Evolutionary conservation across 768 basidiomycete species (phyloP).

Genomic region (Mycena latifolia): DNA sequence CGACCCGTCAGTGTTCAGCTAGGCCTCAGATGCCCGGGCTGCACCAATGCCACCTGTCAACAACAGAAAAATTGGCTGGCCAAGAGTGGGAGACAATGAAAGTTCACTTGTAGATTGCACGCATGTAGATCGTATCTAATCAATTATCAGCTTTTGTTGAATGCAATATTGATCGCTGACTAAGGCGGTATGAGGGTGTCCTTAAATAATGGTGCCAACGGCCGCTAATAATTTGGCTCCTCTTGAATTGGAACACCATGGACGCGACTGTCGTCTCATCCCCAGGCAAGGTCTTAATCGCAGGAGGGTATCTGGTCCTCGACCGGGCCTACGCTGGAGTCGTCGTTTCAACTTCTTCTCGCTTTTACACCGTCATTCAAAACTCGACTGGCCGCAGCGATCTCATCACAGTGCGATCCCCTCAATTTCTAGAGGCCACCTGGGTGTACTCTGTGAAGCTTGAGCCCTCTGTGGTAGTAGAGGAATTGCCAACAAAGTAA

Average conservation of each 20-base stretch:
- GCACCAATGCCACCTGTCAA: constrained; percentile 89
- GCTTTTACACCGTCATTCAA: constrained; percentile 89
- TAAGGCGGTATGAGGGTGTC: too few species aligned
- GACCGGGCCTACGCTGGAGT: constrained; percentile 88
- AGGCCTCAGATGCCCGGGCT: constrained; percentile 92
- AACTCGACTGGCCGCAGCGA: constrained; percentile 45
- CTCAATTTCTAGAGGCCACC: constrained; percentile 86
- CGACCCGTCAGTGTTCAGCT: constrained; percentile 85
- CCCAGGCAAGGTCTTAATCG: constrained; percentile 94
- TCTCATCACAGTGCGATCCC: constrained; percentile 83
- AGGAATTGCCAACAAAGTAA: constrained; percentile 55
- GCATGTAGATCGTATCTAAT: too few species aligned
- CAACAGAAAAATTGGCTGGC: constrained; percentile 93
- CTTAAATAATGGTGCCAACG: not conserved
- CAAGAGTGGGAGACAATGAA: constrained; percentile 65
- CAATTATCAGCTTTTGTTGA: too few species aligned
- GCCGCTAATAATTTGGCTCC: not conserved
- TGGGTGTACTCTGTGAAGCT: constrained; percentile 78
- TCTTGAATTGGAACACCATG: constrained; percentile 8
- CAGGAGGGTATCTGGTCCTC: constrained; percentile 97
- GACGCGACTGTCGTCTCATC: constrained; percentile 82
- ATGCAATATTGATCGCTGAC: too few species aligned
- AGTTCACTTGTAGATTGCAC: not conserved
- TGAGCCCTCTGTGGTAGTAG: constrained; percentile 49
- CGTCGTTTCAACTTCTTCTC: constrained; percentile 92